Evolutionary conservation across 2,329 filamentous ascomycete species (phyloP), one percentile per base, ranked within the genome.

Genomic region (Arachnopeziza araneosa): DNA sequence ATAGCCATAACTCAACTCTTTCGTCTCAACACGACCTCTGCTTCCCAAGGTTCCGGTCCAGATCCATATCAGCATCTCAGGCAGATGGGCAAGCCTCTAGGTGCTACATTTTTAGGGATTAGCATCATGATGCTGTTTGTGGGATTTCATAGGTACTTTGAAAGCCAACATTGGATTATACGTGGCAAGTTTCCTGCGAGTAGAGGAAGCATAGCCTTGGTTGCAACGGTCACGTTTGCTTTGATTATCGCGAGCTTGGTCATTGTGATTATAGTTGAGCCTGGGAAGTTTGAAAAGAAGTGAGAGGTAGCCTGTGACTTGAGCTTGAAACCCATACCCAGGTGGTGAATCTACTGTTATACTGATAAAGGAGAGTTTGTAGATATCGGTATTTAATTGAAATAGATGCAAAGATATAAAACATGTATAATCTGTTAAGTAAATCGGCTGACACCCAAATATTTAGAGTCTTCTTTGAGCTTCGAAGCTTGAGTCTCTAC

Each of bases 1-100:
- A 89, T 95, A 61, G 90, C 89, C 51, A 83, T 95, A 50, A 93
- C 90, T 1, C 90, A 95, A 73, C 83, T 95, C 54, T 93, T 95
- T 76, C 87, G 90, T 24, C 84, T 95, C 60, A 93, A 93, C 76
- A 89, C 86, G 0, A 81, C 84, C 9, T 76, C 66, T 23, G 55
- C 64, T 4, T 54, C 59, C 52, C 36, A 44, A 44, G 53, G 64
- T 17, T 50, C 23, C 36, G 48, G 56, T 21, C 68, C 71, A 49
- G 74, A 74, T 55, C 70, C 65, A 24, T 71, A 75, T 50, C 69
- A 71, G 30, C 73, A 73, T 58, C 75, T 90, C 54, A 81, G 85
- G 51, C 82, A 82, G 58, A 78, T 91, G 63, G 89, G 89, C 53
- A 89, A 88, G 69, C 89, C 89, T 1, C 80, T 92, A 0, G 90